Evolutionary conservation across 2,329 filamentous ascomycete species (phyloP).

Genomic region (Chrysosphaeria jannelii): DNA sequence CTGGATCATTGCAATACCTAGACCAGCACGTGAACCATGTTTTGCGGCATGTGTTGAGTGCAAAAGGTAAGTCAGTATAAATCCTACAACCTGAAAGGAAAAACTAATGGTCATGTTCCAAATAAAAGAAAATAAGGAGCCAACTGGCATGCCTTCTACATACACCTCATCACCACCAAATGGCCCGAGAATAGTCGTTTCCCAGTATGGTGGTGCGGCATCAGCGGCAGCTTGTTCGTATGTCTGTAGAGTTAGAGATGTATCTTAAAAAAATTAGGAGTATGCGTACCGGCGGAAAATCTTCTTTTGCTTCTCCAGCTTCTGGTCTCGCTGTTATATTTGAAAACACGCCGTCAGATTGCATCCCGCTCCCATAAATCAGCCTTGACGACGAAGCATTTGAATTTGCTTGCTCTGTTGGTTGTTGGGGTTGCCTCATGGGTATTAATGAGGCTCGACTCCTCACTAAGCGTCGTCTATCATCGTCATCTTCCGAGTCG

Average conservation of each 20-base stretch:
- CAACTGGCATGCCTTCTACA: constrained; percentile 81
- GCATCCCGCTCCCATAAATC: constrained; percentile 42
- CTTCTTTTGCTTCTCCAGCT: constrained; percentile 47
- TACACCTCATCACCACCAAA: constrained; percentile 89
- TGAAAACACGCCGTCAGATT: constrained; percentile 84
- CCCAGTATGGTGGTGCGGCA: constrained; percentile 91
- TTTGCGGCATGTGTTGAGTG: constrained; percentile 97
- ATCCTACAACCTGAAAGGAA: constrained; percentile 89
- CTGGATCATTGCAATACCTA: constrained; percentile 84
- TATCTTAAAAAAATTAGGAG: constrained; percentile 1
- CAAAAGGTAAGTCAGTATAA: constrained; percentile 88
- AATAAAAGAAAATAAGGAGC: constrained; percentile 59
- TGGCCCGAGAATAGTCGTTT: constrained; percentile 87
- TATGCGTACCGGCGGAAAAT: constrained; percentile 61
- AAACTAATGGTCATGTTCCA: constrained; percentile 95
- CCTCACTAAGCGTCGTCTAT: too few relatives aligned
- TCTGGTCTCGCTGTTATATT: constrained; percentile 83
- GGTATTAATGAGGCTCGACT: too few relatives aligned
- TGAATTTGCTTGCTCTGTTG: constrained; percentile 3
- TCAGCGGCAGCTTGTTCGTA: constrained; percentile 97
- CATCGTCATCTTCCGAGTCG: too few relatives aligned
- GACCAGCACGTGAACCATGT: constrained; percentile 78
- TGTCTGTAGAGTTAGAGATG: constrained; percentile 21
- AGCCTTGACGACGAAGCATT: constrained; percentile 10
- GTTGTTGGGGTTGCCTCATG: not conserved